Evolutionary conservation across 495 filamentous ascomycete species (phyloP).

Genomic region (Hypoxylon subgilvum): DNA sequence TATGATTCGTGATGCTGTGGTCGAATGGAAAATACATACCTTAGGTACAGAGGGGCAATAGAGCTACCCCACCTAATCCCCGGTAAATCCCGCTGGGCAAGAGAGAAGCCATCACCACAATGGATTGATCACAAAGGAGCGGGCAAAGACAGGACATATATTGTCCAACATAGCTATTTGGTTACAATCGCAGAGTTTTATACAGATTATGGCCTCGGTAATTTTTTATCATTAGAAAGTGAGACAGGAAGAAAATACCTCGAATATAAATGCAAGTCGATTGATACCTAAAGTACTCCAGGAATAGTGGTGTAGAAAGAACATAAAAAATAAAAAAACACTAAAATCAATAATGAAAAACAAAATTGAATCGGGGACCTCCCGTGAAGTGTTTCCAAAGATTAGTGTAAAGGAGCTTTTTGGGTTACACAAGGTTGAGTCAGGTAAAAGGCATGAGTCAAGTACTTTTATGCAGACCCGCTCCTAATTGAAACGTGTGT

Average conservation of each 20-base stretch:
- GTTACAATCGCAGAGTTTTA: too few species aligned
- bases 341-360: conserved; percentile 6
- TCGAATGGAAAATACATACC: too few species aligned
- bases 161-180: too few species aligned
- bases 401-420: conserved; percentile 39
- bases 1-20: conserved; percentile 3
- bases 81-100: conserved; percentile 20
- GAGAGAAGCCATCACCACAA: background rate
- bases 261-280: too few species aligned
- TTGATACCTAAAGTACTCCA: too few species aligned
- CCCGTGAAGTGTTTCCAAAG: conserved; percentile 38
- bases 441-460: conserved; percentile 42
- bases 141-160: too few species aligned
- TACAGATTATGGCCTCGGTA: too few species aligned
- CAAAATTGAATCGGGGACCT: conserved; percentile 38
- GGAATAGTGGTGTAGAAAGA: background rate
- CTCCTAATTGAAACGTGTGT: conserved; percentile 12
- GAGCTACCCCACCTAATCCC: conserved; percentile 26
- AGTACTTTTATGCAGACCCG: conserved; percentile 41
- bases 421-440: conserved; percentile 41
- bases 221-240: too few species aligned
- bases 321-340: conserved; percentile 3
- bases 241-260: too few species aligned
- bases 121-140: too few species aligned
- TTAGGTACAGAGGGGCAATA: conserved; percentile 16